Base-by-base conservation (phyloP, 192 early-diverging fungal genomes). In the Podila epigama region DNA sequence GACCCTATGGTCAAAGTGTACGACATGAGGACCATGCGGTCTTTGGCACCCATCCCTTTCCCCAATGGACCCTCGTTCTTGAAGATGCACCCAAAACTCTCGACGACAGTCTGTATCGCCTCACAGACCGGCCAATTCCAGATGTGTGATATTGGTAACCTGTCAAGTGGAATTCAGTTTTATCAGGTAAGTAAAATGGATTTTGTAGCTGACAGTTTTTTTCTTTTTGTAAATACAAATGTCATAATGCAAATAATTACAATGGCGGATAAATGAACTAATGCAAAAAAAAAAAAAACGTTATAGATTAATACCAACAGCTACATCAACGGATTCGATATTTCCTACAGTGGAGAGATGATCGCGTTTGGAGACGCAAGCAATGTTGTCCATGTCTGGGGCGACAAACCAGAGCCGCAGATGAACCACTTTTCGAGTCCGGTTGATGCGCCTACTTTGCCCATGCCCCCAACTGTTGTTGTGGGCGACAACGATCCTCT, bases 1-100 rank as follows among this genome's bases (percentile, higher is more conserved):
- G 94, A 95, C 75, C 89, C 91, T 9, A 64, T 92, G 56, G 88
- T 95, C 37, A 94, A 94, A 70, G 79, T 95, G n/a, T 95, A 85
- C 52, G 94, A 95, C 59, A 88, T 95, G 39, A 81, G 93, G 18
- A 86, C 87, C 10, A 87, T 92, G 72, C 84, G 88, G 31, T 83
- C 87, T 27, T 82, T 95, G 15, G 84, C 89, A 4, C 91, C 92
- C 2, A 85, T 94, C 22, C 82, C 92, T 1, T 95, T 91, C 63
- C 86, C 89, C 0, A 79, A 79, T 32, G 88, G 90, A 7, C 91
- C 91, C 2, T 85, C 78, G 34, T 86, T 88, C 54, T 69, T 94
- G n/a, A 84, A 82, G 25, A 92, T 94, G 84, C 89, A 93, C 56
- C 94, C 91, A 9, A 84, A 82, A 7, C 70, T 89, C 16, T 83